Base-by-base conservation (phyloP, 805 yeast species). In the Suhomyces vadensis region DNA sequence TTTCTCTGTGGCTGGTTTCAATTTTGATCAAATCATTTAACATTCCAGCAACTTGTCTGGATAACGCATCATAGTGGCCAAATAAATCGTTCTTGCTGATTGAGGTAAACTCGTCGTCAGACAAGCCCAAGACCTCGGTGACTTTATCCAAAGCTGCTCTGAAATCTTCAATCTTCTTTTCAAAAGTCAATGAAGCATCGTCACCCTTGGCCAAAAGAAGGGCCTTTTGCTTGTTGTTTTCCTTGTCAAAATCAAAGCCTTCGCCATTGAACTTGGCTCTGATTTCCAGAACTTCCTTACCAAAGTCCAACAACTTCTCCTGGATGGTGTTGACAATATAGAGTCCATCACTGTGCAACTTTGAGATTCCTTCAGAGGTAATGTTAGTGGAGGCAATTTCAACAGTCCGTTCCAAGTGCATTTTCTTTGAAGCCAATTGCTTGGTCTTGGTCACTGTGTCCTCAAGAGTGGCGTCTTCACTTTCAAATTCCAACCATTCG, bases 401-500 rank as follows among this genome's bases (percentile, higher is more conserved):
- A 13, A 78, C 53, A 41, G 63, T 69, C 3, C 65, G 57, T 26
- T 71, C 68, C 40, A 69, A 50, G 21, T 52, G 51, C 2, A 43
- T 29, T 45, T 52, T 57, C 36, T 56, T 52, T 2, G 44, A 48
- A 0, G 46, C 26, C 5, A 70, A 39, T 21, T 51, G 53, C n/a
- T 49, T 42, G 16, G 56, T 41, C 49, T 65, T 70, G 7, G 44
- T 55, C 35, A 55, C 42, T 9, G 70, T 48, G 5, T 62, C 67
- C 3, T 57, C 56, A 16, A 58, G 11, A 3, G 62, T 50, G 1
- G 86, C 77, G 17, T 66, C 70, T 42, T 78, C 85, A 27, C 87
- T 74, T 13, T 81, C 89, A 54, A 78, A 80, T 39, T 88, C 95
- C 29, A 89, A 67, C 96, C 96, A 88, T 47, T 85, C 92, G 37